Evolutionary conservation across 2,329 filamentous ascomycete genomes (phyloP).

Genomic region (Pseudopithomyces maydicus): DNA sequence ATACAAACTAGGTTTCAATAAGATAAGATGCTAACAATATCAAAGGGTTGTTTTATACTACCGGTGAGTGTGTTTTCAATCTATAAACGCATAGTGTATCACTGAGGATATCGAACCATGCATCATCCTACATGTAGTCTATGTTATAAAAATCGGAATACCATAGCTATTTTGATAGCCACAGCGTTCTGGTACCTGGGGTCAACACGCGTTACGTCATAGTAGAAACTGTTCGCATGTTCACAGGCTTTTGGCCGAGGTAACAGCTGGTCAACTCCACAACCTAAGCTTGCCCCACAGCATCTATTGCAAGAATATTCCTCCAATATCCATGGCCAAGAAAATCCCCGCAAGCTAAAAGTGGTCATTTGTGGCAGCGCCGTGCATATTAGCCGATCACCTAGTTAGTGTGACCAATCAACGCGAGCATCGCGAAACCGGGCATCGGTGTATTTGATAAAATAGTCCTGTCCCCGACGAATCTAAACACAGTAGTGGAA

Average conservation of each 20-base stretch:
- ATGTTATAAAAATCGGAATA: too few relatives aligned
- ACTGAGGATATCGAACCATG: too few relatives aligned
- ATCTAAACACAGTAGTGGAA: not conserved
- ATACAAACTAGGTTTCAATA: too few relatives aligned
- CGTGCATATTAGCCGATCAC: conserved; percentile 8
- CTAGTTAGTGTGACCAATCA: conserved; percentile 3
- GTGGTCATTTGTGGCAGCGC: not conserved
- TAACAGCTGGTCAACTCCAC: not conserved
- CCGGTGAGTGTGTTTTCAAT: too few relatives aligned
- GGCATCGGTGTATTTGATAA: conserved; percentile 1
- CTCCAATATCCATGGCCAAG: conserved; percentile 6
- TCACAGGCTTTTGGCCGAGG: not conserved
- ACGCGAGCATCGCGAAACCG: not conserved
- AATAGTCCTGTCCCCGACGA: not conserved
- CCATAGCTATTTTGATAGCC: too few relatives aligned
- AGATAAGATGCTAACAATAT: too few relatives aligned
- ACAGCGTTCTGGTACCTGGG: too few relatives aligned
- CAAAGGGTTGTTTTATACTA: too few relatives aligned
- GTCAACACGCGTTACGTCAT: too few relatives aligned
- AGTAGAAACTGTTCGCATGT: not conserved
- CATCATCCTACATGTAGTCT: too few relatives aligned
- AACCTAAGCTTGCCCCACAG: not conserved
- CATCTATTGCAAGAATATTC: not conserved
- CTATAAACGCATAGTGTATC: too few relatives aligned
- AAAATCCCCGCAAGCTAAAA: not conserved